Base-by-base conservation (phyloP, 129 eudicot species). In the Saussurea involucrata region DNA sequence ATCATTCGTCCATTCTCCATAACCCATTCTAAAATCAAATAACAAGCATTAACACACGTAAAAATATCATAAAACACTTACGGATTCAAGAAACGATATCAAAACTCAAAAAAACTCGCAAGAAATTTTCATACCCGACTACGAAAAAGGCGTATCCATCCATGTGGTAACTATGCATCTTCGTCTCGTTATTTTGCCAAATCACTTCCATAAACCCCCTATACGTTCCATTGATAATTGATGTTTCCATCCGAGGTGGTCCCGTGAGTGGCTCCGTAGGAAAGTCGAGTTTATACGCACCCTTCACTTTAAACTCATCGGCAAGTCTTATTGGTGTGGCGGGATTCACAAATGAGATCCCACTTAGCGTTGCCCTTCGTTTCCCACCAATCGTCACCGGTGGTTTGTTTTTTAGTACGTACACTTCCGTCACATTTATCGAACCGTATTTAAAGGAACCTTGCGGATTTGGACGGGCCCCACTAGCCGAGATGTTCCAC, bases 401-500 rank as follows among this genome's bases (percentile, higher is more conserved):
- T 40, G 91, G 88, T 80, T 71, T 75, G 79, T 71, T 82, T 63
- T 80, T 83, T 10, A 87, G 32, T 28, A 85, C 21, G 84, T 82
- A 87, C 4, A 83, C 84, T 28, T 82, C 83, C 3, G 91, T 84
- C 66, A 85, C 91, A 11, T 87, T 85, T 40, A 87, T 87, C 20
- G 83, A 75, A 12, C 91, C 91, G 28, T 87, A 87, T 66, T 55
- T 84, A 44, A 87, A 87, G 25, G 91, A 85, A 15, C 91, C 91
- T 83, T 87, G 89, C 4, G 91, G 91, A 57, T 87, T 87, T 8
- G 91, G 91, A 5, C 91, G 85, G 55, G 91, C 91, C 55, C 91
- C 91, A 69, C 88, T 87, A 27, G 91, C 91, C 13, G 88, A 81
- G 4, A 80, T 66, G 37, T 87, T 85, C 78, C 80, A 78, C 87